Base-by-base conservation (phyloP, 2,329 filamentous ascomycete species). In the Pseudogymnoascus sp. region DNA sequence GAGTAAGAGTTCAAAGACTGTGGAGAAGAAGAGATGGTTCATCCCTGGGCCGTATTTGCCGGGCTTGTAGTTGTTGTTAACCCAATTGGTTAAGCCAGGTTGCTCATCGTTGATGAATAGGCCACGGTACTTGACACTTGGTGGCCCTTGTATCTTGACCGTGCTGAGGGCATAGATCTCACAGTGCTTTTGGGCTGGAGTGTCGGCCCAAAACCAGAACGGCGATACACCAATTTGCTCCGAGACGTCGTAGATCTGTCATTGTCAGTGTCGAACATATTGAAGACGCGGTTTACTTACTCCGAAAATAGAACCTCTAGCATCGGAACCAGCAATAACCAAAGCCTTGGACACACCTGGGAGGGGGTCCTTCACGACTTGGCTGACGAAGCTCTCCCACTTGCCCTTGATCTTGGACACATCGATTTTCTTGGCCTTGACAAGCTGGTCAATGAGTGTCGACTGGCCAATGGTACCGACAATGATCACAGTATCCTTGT, bases 1-100 rank as follows among this genome's bases (percentile, higher is more conserved):
- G 5, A 91, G 81, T 1, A 91, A 75, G 1, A 91, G 77, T 75
- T 91, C 89, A 66, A 89, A 90, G 18, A 91, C 83, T 18, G 83
- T 81, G 3, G 81, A 76, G 73, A 91, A 90, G 72, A 91, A 89
- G 3, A 83, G 80, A n/a, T 82, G 77, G 64, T 83, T 83, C 66
- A 79, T 83, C 1, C 79, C 80, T 4, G 75, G 65, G 2, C 77
- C 75, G 36, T 79, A 73, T 63, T 70, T 68, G 8, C 71, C 72
- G n/a, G 63, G 65, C 45, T 64, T 62, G 63, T 80, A 84, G 62
- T 80, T 81, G n/a, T 66, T 72, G 71, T 71, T 70, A 5, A 88
- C 80, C 85, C 86, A 90, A 66, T 84, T 85, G 0, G 87, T 88
- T 45, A 85, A 70, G 10, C 79, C 81, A 0, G 83, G 83, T n/a